Evolutionary conservation across 371 early-diverging fungal species (phyloP), one percentile per base, ranked within the genome.

Genomic region (Gilbertella persicaria): DNA sequence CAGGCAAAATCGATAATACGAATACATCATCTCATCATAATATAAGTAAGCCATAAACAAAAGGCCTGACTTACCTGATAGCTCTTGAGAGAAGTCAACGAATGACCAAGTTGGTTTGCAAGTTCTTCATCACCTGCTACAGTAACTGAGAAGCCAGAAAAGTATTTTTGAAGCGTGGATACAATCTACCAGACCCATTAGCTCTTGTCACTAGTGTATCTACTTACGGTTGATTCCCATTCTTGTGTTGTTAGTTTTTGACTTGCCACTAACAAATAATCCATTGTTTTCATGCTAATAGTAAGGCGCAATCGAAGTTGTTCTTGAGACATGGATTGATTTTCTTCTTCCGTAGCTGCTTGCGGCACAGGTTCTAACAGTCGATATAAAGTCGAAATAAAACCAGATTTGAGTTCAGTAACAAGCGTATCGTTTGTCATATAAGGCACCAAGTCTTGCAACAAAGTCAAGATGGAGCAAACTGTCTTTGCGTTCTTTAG

Each of bases 81-180:
- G 24, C 64, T 67, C 30, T 67, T 67, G 63, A 75, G 73, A 3
- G 68, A 52, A 14, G 69, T 56, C 5, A 73, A 51, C 7, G 67
- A 57, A n/a, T 53, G 54, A 3, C 60, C 54, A 6, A 52, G 20
- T 28, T 57, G 42, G 8, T 56, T 54, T 50, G 61, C 62, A 14
- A 21, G 17, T 2, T 33, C 51, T 7, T 62, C 57, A 14, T 63
- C 60, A n/a, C 45, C 45, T 20, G 59, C 60, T 19, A 53, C 40
- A 37, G 56, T 62, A n/a, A 53, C 60, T 4, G 77, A 71, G 33
- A 84, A 84, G 7, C 81, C 81, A 4, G 83, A 82, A 55, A 86
- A 86, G 53, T 86, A 86, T 43, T 83, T 83, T 68, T 80, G 80
- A 6, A 86, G 58, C 24, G 78, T 77, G 0, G 84, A 75, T n/a